Evolutionary conservation across 805 yeast genomes (phyloP).

Genomic region (Lachancea fermentati): DNA sequence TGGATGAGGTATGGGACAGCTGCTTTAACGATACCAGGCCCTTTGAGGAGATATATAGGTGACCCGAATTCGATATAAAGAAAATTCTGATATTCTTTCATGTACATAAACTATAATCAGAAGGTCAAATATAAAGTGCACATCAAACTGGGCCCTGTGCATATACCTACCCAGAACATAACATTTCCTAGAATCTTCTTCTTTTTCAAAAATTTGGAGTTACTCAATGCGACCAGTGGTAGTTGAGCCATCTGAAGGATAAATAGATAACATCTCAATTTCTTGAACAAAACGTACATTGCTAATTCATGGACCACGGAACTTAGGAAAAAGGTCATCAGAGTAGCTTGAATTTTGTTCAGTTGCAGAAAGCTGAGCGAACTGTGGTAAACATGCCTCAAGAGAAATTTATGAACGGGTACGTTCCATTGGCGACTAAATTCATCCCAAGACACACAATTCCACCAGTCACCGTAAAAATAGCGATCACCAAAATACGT

Average conservation of each 20-base stretch:
- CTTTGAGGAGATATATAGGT: slow-evolving; percentile 83
- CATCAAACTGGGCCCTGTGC: slow-evolving; percentile 83
- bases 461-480: slow-evolving; percentile 98
- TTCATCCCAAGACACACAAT: slow-evolving; percentile 87
- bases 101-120: slow-evolving; percentile 26
- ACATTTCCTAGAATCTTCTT: slow-evolving; percentile 65
- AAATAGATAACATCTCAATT: slow-evolving; percentile 74
- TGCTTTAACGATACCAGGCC: slow-evolving; percentile 96
- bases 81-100: slow-evolving; percentile 1
- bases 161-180: slow-evolving; percentile 87
- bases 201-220: slow-evolving; percentile 50
- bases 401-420: slow-evolving; percentile 84
- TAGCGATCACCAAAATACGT: slow-evolving; percentile 84
- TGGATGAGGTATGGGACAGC: slow-evolving; percentile 83
- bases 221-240: slow-evolving; percentile 65
- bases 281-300: slow-evolving; percentile 82
- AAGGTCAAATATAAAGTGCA: slow-evolving; percentile 79
- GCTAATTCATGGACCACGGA: slow-evolving; percentile 84
- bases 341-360: slow-evolving; percentile 61
- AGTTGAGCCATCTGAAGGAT: slow-evolving; percentile 82
- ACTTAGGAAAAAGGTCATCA: slow-evolving; percentile 73
- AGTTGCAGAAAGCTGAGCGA: slow-evolving; percentile 71
- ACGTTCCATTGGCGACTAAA: slow-evolving; percentile 91
- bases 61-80: slow-evolving; percentile 10
- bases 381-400: slow-evolving; percentile 92